Percentiles rank a stretch among this genome's conserved stretches.
Conservation (phyloP, 495 filamentous ascomycete species). For the Penicillium robsamsonii region DNA sequence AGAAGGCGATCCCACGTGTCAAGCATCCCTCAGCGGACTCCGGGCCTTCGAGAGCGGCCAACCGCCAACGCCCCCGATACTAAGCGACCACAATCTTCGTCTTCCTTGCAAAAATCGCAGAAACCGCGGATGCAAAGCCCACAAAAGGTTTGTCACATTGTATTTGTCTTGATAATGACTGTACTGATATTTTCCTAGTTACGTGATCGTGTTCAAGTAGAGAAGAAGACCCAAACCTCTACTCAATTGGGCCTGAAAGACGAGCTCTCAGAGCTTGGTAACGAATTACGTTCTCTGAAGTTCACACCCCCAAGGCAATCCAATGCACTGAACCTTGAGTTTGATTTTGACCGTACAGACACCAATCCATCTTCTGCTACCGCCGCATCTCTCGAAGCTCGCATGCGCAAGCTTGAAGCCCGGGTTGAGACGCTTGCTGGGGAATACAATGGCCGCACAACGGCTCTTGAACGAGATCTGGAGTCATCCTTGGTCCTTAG, state of each 20-base stretch:
- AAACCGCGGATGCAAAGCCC: slow-evolving; percentile 86
- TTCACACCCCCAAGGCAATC: slow-evolving; percentile 29
- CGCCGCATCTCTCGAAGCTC: slow-evolving; percentile 50
- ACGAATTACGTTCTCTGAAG: slow-evolving; percentile 71
- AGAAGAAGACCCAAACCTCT: slow-evolving; percentile 70
- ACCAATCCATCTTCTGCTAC: slow-evolving; percentile 9
- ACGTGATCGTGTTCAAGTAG: slow-evolving; percentile 79
- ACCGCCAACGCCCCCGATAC: slow-evolving; percentile 38
- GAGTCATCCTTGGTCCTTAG: slow-evolving; percentile 65
- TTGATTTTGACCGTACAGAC: slow-evolving; percentile 7
- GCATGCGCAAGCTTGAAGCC: slow-evolving; percentile 62
- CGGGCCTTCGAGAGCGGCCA: slow-evolving; percentile 53
- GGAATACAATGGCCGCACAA: slow-evolving; percentile 59
- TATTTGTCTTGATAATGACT: background rate
- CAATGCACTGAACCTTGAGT: slow-evolving; percentile 14
- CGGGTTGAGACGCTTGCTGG: slow-evolving; percentile 59
- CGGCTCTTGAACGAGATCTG: slow-evolving; percentile 62
- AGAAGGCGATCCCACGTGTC: slow-evolving; percentile 53
- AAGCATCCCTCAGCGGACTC: slow-evolving; percentile 49
- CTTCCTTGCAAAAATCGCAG: slow-evolving; percentile 46
- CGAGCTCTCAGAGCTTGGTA: slow-evolving; percentile 78
- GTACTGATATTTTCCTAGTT: slow-evolving; percentile 40
- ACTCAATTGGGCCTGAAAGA: slow-evolving; percentile 65
- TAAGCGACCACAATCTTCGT: slow-evolving; percentile 35
- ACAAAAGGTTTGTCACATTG: slow-evolving; percentile 59